These are phyloP conservation scores for Xylogone sp. DNA, from an alignment of 2,329 filamentous ascomycete species.

Conservation along the genomic window DNA sequence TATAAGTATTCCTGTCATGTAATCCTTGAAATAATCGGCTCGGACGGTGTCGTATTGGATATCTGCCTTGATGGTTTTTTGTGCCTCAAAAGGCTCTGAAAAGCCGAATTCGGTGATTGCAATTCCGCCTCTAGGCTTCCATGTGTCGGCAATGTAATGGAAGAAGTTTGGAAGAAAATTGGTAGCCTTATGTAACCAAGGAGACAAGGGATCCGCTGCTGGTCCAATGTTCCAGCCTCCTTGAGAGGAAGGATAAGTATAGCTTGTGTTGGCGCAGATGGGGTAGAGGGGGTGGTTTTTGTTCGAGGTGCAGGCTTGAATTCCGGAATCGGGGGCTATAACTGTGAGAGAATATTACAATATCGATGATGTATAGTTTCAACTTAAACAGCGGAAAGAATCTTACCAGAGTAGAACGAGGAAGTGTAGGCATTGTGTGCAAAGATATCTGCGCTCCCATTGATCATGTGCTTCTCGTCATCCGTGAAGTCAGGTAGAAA, in stretches of 20 bases:
- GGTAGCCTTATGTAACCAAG: slow-evolving; percentile 20
- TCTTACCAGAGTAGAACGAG: slow-evolving; percentile 38
- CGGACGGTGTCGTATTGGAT: slow-evolving; percentile 78
- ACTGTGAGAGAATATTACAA: not conserved
- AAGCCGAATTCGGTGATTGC: slow-evolving; percentile 23
- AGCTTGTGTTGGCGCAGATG: slow-evolving; percentile 14
- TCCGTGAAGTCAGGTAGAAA: slow-evolving; percentile 42
- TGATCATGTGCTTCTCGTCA: slow-evolving; percentile 44
- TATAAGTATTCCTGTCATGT: slow-evolving; percentile 63
- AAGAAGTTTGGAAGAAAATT: slow-evolving; percentile 22
- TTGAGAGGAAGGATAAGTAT: slow-evolving; percentile 7
- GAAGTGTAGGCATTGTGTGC: slow-evolving; percentile 57
- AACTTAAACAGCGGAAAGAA: not conserved
- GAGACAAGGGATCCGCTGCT: slow-evolving; percentile 17
- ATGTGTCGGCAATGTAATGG: slow-evolving; percentile 22
- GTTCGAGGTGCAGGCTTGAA: slow-evolving; percentile 33
- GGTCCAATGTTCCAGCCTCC: slow-evolving; percentile 20
- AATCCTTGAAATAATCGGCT: slow-evolving; percentile 70
- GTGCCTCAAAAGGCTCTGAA: slow-evolving; percentile 20
- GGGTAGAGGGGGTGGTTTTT: slow-evolving; percentile 16
- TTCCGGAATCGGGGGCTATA: slow-evolving; percentile 36
- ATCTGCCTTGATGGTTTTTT: slow-evolving; percentile 16
- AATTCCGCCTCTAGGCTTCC: slow-evolving; percentile 18
- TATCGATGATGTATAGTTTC: not conserved
- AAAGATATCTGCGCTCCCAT: slow-evolving; percentile 50